phyloP scores from a whole-genome alignment of 2,329 filamentous ascomycete species.

The Penicillium sp. region DNA sequence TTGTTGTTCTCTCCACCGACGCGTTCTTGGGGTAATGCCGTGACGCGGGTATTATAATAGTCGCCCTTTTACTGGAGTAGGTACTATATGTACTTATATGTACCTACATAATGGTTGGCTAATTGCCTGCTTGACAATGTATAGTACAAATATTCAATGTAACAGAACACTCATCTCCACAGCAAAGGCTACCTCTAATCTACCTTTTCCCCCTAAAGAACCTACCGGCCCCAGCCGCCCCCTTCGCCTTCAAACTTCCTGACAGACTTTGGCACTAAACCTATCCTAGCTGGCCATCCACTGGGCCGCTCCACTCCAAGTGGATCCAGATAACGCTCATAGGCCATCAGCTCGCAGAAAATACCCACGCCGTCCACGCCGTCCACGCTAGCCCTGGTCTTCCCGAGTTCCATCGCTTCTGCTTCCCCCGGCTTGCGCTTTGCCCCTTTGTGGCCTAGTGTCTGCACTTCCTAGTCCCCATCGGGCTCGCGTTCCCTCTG shows the following conservation, averaged over 20 bases:
- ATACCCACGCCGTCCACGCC: not conserved
- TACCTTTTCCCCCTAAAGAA: not conserved
- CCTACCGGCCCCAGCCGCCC: slow-evolving; percentile 26
- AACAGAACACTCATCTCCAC: not conserved
- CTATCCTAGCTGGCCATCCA: not conserved
- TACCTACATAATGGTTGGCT: no score
- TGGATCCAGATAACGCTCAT: not conserved
- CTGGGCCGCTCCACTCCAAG: slow-evolving; percentile 9
- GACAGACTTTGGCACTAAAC: slow-evolving; percentile 13
- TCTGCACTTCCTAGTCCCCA: slow-evolving; percentile 8
- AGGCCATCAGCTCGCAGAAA: not conserved
- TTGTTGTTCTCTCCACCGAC: slow-evolving; percentile 23
- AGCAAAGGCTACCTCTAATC: not conserved
- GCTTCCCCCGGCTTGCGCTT: slow-evolving; percentile 37
- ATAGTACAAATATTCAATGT: not conserved
- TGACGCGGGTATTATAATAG: no score
- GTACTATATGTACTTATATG: no score
- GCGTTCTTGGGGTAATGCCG: slow-evolving; percentile 20
- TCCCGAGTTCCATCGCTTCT: slow-evolving; percentile 29
- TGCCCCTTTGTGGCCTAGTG: slow-evolving; percentile 31
- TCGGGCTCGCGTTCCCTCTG: slow-evolving; percentile 12
- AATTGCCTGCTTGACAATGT: no score
- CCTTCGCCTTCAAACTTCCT: slow-evolving; percentile 12
- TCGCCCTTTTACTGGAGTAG: no score
- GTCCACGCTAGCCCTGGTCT: slow-evolving; percentile 27